Evolutionary conservation across 2,329 filamentous ascomycete genomes (phyloP), one percentile per base, ranked within the genome.

Genomic region (Pseudogymnoascus sp.): DNA sequence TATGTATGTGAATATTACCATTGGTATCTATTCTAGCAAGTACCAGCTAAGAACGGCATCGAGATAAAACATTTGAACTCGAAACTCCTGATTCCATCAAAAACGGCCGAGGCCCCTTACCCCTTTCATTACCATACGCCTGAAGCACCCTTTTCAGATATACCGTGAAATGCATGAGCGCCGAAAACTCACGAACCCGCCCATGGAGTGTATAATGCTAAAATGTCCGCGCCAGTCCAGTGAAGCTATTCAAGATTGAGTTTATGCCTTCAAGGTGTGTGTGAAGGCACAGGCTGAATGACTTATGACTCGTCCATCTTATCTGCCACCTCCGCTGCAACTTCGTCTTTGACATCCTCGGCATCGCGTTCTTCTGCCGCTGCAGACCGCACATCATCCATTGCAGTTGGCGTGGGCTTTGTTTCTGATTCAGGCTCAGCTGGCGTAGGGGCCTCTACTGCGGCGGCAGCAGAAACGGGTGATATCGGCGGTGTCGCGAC

Each of bases 311-410:
- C 70, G 65, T 75, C 71, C 44, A 69, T 71, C 68, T 72, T 60
- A 21, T 73, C 66, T 12, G 70, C 69, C 18, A 59, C 47, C 62
- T 71, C 71, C 5, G 66, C 68, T 7, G 66, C 60, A 35, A 69
- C 68, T 67, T 73, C 71, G 14, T 63, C 74, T 60, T 73, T 71
- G n/a, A 72, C 66, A 42, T 75, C 70, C 25, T 68, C 66, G 63
- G 67, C 66, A 63, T 67, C 64, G 44, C 63, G 64, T 63, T 73
- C 70, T 35, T 67, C 63, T 3, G 66, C 65, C 6, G 67, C 71
- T 68, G 75, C 72, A 66, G 74, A 69, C 60, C 74, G 73, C 12
- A 71, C 69, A 35, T 62, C 60, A 18, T 66, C 63, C 50, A 75
- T 72, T 16, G 70, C 69, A 50, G 73, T 72, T 21, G 63, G 68